A percentile compares a stretch with the other conserved stretches of the same genome.
Evolutionary conservation across 129 eudicot genomes (phyloP).

Genomic region (Flaveria linearis): DNA sequence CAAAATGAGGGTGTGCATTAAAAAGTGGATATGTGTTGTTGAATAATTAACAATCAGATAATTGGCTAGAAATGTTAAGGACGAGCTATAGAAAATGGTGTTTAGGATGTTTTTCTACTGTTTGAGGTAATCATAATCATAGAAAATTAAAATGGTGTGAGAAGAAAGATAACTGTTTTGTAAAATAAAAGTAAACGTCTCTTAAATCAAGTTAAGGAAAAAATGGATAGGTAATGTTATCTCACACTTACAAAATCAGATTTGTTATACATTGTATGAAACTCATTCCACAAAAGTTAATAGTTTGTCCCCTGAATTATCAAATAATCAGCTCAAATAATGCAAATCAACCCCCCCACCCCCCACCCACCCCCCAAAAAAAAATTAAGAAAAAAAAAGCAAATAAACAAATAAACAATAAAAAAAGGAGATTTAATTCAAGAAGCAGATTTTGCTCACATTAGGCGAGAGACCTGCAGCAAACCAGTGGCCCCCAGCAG

Average conservation of each 20-base stretch:
- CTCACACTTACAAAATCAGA: background rate
- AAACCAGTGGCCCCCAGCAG: constrained; percentile 99
- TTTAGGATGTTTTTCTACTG: background rate
- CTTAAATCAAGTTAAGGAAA: no score
- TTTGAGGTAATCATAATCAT: no score
- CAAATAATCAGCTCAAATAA: constrained; percentile 5
- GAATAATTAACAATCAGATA: constrained; percentile 12
- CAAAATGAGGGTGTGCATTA: constrained; percentile 7
- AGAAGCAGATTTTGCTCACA: constrained; percentile 48
- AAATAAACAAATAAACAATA: background rate
- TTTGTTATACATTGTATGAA: background rate
- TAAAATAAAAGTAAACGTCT: no score
- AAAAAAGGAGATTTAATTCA: constrained; percentile 3
- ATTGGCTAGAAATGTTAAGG: background rate
- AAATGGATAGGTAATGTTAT: no score
- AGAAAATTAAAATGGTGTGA: no score
- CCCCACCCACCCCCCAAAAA: no score
- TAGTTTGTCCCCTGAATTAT: background rate
- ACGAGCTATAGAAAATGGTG: background rate
- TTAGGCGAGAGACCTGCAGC: constrained; percentile 99
- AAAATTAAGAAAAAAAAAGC: no score
- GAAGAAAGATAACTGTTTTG: no score
- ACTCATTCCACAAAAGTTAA: background rate
- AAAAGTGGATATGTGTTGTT: constrained; percentile 6
- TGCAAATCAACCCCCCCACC: background rate